Conservation (phyloP, 1,139 yeast species). For the Candida buenavistaensis region DNA sequence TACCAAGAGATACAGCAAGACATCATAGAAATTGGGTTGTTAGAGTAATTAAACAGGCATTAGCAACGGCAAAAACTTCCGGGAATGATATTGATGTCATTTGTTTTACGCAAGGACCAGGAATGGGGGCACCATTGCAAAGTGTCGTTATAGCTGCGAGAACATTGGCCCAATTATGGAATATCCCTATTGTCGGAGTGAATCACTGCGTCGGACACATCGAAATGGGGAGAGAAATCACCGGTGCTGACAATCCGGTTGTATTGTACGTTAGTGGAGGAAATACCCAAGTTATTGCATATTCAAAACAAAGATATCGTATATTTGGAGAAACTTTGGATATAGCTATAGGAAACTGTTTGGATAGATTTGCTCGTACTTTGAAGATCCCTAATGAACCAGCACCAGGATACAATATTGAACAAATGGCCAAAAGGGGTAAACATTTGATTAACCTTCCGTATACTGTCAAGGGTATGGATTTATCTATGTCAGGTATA, state of each 20-base stretch:
- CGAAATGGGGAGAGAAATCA: conserved; percentile 98
- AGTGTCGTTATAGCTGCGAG: conserved; percentile 93
- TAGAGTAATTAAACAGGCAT: conserved; percentile 65
- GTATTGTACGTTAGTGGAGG: conserved; percentile 98
- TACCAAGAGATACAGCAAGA: conserved; percentile 94
- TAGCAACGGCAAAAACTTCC: conserved; percentile 60
- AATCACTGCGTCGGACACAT: conserved; percentile 98
- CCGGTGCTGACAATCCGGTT: conserved; percentile 93
- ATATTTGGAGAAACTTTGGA: conserved; percentile 97
- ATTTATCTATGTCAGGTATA: conserved; percentile 93
- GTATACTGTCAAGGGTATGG: conserved; percentile 98
- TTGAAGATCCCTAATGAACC: conserved; percentile 88
- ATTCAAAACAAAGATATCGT: conserved; percentile 87
- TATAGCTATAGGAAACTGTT: conserved; percentile 95
- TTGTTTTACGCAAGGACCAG: conserved; percentile 97
- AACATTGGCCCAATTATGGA: conserved; percentile 78
- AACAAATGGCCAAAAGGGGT: conserved; percentile 83
- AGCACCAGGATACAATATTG: conserved; percentile 96
- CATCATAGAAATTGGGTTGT: conserved; percentile 98
- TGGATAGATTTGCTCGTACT: conserved; percentile 93
- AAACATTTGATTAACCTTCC: conserved; percentile 75
- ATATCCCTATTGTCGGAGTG: conserved; percentile 86
- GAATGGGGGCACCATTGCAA: conserved; percentile 98
- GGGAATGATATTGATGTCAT: conserved; percentile 77
- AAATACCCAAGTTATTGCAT: conserved; percentile 96